Conservation (phyloP, 352 stramenopile species). For the Phytopythium helicoides region DNA sequence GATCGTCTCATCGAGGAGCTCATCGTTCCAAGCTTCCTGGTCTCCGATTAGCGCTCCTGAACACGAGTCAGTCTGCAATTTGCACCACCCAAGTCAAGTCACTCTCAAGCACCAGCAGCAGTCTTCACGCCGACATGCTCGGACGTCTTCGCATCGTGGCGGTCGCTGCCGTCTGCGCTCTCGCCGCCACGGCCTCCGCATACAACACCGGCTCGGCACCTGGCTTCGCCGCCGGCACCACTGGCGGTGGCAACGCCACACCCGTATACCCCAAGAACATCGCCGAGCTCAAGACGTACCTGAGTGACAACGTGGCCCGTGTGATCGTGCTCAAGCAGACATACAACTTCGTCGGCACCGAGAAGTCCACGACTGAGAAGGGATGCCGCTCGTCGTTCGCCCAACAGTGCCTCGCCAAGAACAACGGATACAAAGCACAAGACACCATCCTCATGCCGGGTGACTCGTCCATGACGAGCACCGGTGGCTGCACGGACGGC, state of each 20-base stretch:
- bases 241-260: constrained; percentile 21
- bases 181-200: neutral
- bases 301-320: constrained; percentile 19
- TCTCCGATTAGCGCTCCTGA: too few relatives aligned
- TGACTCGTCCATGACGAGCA: constrained; percentile 25
- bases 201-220: constrained; percentile 4
- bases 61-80: too few relatives aligned
- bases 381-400: constrained; percentile 22
- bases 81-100: too few relatives aligned
- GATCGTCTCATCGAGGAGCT: too few relatives aligned
- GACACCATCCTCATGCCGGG: constrained; percentile 29
- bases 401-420: constrained; percentile 9
- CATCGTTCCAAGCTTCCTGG: too few relatives aligned
- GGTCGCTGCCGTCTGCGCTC: too few relatives aligned
- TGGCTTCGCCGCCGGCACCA: constrained; percentile 29
- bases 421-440: constrained; percentile 23
- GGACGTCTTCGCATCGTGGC: too few relatives aligned
- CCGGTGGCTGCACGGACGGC: constrained; percentile 17
- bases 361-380: constrained; percentile 28
- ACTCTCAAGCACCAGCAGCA: too few relatives aligned
- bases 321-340: constrained; percentile 38
- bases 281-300: constrained; percentile 23
- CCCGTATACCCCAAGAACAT: constrained; percentile 26
- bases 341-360: constrained; percentile 30
- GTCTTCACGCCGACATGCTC: too few relatives aligned